Base-by-base conservation (phyloP, 345 rosid species). In the Hevea brasiliensis region DNA sequence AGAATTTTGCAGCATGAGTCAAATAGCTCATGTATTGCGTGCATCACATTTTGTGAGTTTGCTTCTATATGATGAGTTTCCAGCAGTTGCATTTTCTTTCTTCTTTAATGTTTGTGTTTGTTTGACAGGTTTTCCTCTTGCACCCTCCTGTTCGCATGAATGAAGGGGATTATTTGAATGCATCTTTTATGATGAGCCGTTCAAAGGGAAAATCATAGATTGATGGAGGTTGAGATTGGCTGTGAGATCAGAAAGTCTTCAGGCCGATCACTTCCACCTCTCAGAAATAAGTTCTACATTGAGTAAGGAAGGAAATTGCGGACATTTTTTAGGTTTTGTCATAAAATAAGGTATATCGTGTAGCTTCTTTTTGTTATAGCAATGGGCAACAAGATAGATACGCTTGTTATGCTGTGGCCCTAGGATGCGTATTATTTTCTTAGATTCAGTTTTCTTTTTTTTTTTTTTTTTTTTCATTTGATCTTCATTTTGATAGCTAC, bases 171-270 rank as follows among this genome's bases (percentile, higher is more conserved):
- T 59, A 75, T 27, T 75, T 95, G 72, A 76, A 79, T 72, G 74
- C 87, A 71, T 87, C 89, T 73, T 87, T 92, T 84, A 70, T 79
- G 50, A 92, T 95, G 99, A 83, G 70, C 65, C 97, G 99, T 40
- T 86, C 99, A 0, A 92, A 84, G 75, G n/a, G 97, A 92, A 78
- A 89, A 95, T 68, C 97, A 92, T 72, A 73, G 99, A 62, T 77
- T 90, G 79, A 88, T 95, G 98, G 99, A 88, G 77, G 82, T 95
- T 50, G 96, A 89, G 72, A 83, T 95, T 64, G 84, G 72, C 11
- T 86, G 93, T 75, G 87, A 89, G 66, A 74, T 95, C n/a, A 79
- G 60, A 81, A 84, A 80, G 73, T 65, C 89, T 72, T 84, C 89
- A 47, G 93, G 92, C 29, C 69, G 80, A 69, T 63, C 71, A 42